These are phyloP conservation scores for Chimonanthus praecox DNA, from an alignment of 164 flowering plant genomes.

Conservation along the genomic window DNA sequence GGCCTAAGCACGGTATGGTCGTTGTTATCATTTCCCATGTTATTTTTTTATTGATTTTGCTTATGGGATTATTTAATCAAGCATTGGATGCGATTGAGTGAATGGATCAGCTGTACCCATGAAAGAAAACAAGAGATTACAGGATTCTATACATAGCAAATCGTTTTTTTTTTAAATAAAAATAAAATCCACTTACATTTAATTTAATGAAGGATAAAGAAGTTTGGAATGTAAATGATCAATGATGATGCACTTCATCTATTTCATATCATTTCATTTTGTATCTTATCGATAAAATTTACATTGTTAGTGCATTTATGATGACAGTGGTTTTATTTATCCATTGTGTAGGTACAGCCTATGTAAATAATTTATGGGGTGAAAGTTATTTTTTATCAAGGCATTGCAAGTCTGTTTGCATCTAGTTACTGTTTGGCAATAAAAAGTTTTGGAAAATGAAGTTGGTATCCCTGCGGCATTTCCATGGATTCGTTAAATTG, in stretches of 20 bases:
- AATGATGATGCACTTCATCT: not conserved
- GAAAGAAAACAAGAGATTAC: not conserved
- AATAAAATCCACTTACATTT: not conserved
- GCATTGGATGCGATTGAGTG: constrained; percentile 2
- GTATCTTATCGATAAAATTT: no score
- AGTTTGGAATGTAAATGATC: not conserved
- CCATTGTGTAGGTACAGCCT: not conserved
- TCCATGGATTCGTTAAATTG: not conserved
- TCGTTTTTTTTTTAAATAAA: not conserved
- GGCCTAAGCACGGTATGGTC: not conserved
- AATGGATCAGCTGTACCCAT: constrained; percentile 1
- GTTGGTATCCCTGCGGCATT: not conserved
- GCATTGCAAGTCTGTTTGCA: no score
- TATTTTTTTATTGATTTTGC: not conserved
- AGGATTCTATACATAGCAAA: not conserved
- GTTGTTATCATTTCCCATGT: not conserved
- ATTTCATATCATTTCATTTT: not conserved
- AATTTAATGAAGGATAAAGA: not conserved
- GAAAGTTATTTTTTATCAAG: not conserved
- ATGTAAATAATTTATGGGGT: not conserved
- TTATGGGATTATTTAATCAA: not conserved
- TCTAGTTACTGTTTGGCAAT: no score
- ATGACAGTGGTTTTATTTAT: not conserved
- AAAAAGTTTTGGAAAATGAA: not conserved
- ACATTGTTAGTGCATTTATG: not conserved